Conservation (phyloP, 768 basidiomycete species). For the Coprinellus aureogranulatus region DNA sequence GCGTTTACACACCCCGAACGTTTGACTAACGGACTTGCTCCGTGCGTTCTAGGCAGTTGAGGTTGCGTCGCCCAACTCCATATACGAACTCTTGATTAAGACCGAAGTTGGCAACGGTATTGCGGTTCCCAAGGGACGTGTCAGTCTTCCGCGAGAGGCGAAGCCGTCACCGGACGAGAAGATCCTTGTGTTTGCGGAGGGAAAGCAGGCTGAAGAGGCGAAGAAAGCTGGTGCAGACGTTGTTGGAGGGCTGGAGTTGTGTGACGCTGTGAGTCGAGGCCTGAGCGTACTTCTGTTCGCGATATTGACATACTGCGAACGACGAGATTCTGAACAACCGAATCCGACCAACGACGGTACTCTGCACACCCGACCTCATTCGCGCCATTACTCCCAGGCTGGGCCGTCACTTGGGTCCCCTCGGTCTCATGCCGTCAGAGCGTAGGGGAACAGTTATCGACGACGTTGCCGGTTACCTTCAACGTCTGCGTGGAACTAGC, state of each 20-base stretch:
- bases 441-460: conserved; percentile 93
- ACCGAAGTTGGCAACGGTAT: conserved; percentile 77
- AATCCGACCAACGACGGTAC: conserved; percentile 76
- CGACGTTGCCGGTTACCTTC: conserved; percentile 79
- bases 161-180: conserved; percentile 68
- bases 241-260: conserved; percentile 87
- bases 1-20: background rate
- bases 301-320: background rate
- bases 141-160: conserved; percentile 79
- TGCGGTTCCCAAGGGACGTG: conserved; percentile 85
- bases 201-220: conserved; percentile 77
- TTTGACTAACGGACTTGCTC: conserved; percentile 1
- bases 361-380: conserved; percentile 79
- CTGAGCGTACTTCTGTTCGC: background rate
- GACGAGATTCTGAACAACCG: conserved; percentile 69
- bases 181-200: conserved; percentile 93
- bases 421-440: conserved; percentile 93
- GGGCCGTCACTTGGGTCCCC: conserved; percentile 76
- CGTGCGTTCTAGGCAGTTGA: conserved; percentile 66
- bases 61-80: conserved; percentile 69
- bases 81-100: conserved; percentile 78
- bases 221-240: conserved; percentile 84
- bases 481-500: conserved; percentile 72
- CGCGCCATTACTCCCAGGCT: conserved; percentile 76
- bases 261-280: conserved; percentile 68